Evolutionary conservation across 441 rosid genomes (phyloP).

Genomic region (Adansonia madagascariensis): DNA sequence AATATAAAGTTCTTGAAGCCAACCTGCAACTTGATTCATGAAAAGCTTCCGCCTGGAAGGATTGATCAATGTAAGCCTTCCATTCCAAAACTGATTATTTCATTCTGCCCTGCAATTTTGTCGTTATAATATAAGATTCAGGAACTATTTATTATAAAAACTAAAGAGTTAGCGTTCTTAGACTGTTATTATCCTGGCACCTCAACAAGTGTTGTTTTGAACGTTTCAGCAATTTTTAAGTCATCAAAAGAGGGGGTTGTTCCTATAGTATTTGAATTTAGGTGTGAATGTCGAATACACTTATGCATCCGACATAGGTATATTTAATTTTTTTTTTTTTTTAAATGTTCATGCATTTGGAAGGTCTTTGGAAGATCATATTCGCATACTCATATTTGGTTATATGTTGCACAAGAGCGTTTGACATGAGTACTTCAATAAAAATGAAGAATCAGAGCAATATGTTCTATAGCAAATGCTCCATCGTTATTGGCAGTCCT

Average conservation of each 20-base stretch:
- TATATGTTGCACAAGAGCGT: too few relatives aligned
- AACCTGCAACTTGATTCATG: background rate
- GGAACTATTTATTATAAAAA: background rate
- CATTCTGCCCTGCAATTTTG: conserved; percentile 12
- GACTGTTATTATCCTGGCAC: background rate
- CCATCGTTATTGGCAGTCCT: background rate
- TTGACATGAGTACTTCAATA: too few relatives aligned
- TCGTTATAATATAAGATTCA: background rate
- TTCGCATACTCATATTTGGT: too few relatives aligned
- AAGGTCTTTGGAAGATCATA: too few relatives aligned
- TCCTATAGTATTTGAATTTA: too few relatives aligned
- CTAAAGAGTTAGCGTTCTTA: background rate
- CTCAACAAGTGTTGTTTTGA: background rate
- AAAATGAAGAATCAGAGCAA: too few relatives aligned
- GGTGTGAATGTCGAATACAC: too few relatives aligned
- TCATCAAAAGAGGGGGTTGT: too few relatives aligned
- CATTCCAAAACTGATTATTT: conserved; percentile 8
- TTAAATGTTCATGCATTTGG: too few relatives aligned
- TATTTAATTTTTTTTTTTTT: too few relatives aligned
- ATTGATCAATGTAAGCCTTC: background rate
- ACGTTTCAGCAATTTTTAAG: background rate
- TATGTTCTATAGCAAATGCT: background rate
- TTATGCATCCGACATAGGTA: too few relatives aligned
- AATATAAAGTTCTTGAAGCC: background rate
- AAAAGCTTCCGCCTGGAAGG: background rate